These are phyloP conservation scores for Paecilomyces variotii DNA, from an alignment of 2,329 filamentous ascomycete genomes.

Conservation along the genomic window DNA sequence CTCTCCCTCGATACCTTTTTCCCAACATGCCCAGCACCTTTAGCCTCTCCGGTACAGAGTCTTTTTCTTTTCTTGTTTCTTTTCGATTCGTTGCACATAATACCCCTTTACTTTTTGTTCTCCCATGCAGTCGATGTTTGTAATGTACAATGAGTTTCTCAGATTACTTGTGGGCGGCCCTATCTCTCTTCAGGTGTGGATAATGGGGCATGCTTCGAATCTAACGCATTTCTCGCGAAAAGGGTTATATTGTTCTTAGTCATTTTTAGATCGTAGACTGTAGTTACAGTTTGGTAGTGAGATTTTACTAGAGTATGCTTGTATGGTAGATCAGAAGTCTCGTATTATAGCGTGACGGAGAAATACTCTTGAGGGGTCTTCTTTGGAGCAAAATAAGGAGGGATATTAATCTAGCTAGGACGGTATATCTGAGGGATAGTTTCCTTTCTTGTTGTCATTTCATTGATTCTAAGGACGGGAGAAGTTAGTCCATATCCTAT, in stretches of 20 bases:
- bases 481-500: not conserved
- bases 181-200: not conserved
- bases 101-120: constrained; percentile 9
- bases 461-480: not conserved
- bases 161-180: not conserved
- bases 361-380: too few species aligned
- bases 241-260: not conserved
- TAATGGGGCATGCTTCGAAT: not conserved
- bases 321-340: not conserved
- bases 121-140: constrained; percentile 16
- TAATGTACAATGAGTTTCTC: not conserved
- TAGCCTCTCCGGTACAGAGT: not conserved
- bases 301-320: not conserved
- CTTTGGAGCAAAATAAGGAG: not conserved
- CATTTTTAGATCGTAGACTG: not conserved
- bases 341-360: too few species aligned
- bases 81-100: not conserved
- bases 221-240: not conserved
- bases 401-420: not conserved
- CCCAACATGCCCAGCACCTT: not conserved
- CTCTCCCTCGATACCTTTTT: not conserved
- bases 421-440: not conserved
- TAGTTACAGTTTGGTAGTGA: not conserved
- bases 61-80: not conserved
- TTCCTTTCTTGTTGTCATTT: not conserved